Conservation (phyloP, 345 rosid genomes). For the Citropsis articulata region DNA sequence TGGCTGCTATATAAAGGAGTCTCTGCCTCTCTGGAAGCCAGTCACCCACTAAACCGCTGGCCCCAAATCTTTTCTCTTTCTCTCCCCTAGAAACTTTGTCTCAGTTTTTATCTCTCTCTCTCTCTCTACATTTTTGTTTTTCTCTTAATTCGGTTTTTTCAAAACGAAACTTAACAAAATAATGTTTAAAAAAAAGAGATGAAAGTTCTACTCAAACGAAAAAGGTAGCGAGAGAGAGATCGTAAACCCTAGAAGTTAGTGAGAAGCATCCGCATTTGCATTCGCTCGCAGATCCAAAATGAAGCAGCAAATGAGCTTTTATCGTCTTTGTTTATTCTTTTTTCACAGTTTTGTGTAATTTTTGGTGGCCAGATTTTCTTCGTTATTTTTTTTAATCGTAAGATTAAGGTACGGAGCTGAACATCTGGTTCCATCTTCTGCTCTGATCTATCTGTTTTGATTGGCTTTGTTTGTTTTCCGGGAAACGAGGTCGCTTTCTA, state of each 20-base stretch:
- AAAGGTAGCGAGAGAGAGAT: background rate
- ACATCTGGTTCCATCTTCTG: background rate
- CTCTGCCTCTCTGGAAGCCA: conserved; percentile 13
- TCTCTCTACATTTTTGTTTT: background rate
- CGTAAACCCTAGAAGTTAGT: conserved; percentile 18
- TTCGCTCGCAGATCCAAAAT: conserved; percentile 8
- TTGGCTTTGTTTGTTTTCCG: conserved; percentile 7
- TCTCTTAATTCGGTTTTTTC: background rate
- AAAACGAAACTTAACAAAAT: background rate
- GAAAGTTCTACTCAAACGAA: background rate
- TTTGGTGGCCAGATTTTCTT: background rate
- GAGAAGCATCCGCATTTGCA: background rate
- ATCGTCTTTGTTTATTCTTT: background rate
- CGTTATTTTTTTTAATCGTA: background rate
- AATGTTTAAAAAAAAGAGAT: background rate
- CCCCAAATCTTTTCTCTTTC: conserved; percentile 3
- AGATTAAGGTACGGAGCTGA: conserved; percentile 11
- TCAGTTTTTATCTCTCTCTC: background rate
- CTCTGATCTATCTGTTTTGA: conserved; percentile 15
- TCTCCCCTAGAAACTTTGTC: no score
- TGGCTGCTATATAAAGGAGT: conserved; percentile 8
- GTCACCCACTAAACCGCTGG: conserved; percentile 23
- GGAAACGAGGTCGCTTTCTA: conserved; percentile 3
- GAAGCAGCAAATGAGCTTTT: background rate
- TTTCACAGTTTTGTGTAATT: background rate